Evolutionary conservation across 495 filamentous ascomycete species (phyloP).

Genomic region (Annulohypoxylon nitens): DNA sequence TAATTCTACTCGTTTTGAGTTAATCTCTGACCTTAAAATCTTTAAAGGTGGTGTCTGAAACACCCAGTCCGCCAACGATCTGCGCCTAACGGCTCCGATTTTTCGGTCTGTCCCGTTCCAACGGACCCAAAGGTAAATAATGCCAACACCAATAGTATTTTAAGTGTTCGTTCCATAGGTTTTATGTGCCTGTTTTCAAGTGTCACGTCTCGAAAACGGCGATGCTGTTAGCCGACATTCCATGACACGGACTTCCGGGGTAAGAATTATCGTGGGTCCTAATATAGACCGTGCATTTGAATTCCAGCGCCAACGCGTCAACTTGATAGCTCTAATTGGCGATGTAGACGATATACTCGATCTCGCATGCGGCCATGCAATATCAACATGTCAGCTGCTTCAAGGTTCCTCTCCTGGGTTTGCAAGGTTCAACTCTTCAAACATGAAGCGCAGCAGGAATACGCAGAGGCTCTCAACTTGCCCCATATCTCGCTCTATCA

Average conservation of each 20-base stretch:
- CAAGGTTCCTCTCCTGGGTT: constrained; percentile 28
- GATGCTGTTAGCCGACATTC: constrained; percentile 18
- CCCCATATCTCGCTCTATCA: neutral
- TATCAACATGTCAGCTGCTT: neutral
- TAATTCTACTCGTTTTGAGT: constrained; percentile 9
- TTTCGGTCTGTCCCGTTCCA: constrained; percentile 14
- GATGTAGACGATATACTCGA: neutral
- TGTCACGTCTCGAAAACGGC: neutral
- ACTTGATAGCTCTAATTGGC: neutral
- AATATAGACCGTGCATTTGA: constrained; percentile 24
- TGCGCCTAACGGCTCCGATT: constrained; percentile 21
- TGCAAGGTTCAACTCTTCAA: constrained; percentile 29
- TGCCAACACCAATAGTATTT: neutral
- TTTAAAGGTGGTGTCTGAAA: constrained; percentile 34
- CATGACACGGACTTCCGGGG: constrained; percentile 37
- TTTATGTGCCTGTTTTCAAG: constrained; percentile 10
- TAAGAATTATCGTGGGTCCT: constrained; percentile 19
- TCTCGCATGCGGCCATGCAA: neutral
- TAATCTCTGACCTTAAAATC: constrained; percentile 6
- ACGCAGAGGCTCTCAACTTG: constrained; percentile 1
- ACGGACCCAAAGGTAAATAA: constrained; percentile 9
- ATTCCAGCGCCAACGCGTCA: constrained; percentile 27
- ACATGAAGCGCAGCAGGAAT: constrained; percentile 20
- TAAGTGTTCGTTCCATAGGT: constrained; percentile 16
- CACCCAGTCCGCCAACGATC: constrained; percentile 4